These are phyloP conservation scores for Penicillium sp. DNA, from an alignment of 2,329 filamentous ascomycete species.

Conservation along the genomic window DNA sequence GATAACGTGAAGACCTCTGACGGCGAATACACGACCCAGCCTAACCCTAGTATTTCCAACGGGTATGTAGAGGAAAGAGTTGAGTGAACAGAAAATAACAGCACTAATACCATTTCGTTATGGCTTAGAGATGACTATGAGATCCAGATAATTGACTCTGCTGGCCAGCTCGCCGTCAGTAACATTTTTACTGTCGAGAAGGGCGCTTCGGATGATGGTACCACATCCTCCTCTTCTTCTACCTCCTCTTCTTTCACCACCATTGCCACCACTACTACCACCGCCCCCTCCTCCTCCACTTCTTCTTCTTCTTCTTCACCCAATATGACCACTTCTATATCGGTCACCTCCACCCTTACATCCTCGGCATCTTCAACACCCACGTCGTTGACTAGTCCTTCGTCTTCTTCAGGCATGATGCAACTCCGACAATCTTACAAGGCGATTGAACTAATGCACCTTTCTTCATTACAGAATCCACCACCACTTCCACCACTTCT, in stretches of 20 bases:
- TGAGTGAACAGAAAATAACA: neutral
- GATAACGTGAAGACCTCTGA: neutral
- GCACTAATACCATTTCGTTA: neutral
- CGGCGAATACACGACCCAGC: neutral
- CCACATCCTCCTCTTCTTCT: neutral
- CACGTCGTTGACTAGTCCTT: neutral
- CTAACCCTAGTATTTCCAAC: neutral
- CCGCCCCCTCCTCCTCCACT: neutral
- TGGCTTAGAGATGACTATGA: neutral
- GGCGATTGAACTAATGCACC: neutral
- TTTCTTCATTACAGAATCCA: neutral
- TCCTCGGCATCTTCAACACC: neutral
- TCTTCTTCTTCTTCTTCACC: neutral
- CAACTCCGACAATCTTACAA: neutral
- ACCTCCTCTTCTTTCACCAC: neutral
- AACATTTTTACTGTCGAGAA: neutral
- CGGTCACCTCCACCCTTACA: neutral
- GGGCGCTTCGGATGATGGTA: neutral
- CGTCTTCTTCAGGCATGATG: neutral
- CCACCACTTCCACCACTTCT: neutral
- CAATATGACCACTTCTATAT: neutral
- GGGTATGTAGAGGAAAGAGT: neutral
- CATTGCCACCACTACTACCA: neutral
- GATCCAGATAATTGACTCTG: neutral
- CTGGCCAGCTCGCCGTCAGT: neutral